phyloP scores from a whole-genome alignment of 768 basidiomycete genomes.

The Galerina sulciceps region DNA sequence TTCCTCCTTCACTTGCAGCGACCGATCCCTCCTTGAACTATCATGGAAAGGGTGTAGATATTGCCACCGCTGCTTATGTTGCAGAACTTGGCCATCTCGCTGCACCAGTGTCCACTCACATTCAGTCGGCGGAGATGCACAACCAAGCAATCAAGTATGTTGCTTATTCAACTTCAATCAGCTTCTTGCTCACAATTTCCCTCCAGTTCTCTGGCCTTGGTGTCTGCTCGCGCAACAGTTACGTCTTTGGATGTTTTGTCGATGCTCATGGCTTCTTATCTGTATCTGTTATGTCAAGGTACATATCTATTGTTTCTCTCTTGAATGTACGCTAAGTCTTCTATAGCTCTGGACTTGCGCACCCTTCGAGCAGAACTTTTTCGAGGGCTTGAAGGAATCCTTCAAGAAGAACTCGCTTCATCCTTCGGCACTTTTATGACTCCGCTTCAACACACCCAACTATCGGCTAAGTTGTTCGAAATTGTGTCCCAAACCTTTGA shows the following conservation, averaged over 20 bases:
- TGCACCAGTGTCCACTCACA: conserved; percentile 76
- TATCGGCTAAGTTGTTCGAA: conserved; percentile 39
- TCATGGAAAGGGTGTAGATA: conserved; percentile 79
- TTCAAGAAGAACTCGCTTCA: conserved; percentile 50
- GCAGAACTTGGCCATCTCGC: conserved; percentile 80
- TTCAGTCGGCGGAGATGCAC: conserved; percentile 86
- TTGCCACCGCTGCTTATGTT: conserved; percentile 81
- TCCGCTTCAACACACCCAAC: conserved; percentile 29
- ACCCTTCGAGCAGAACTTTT: conserved; percentile 70
- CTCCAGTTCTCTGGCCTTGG: conserved; percentile 61
- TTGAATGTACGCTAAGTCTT: conserved; percentile 4
- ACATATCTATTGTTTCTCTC: conserved; percentile 1
- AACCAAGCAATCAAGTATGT: conserved; percentile 84
- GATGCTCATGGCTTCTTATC: conserved; percentile 70
- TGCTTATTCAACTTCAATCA: not conserved
- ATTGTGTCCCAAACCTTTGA: conserved; percentile 62
- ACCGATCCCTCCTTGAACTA: conserved; percentile 80
- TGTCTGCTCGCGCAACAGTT: conserved; percentile 76
- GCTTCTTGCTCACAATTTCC: conserved; percentile 3
- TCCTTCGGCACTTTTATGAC: conserved; percentile 46
- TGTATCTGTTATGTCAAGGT: conserved; percentile 76
- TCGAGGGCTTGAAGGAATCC: conserved; percentile 44
- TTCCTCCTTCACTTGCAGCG: conserved; percentile 75
- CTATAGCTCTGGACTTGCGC: conserved; percentile 76
- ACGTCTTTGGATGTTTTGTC: conserved; percentile 72